phyloP scores from a whole-genome alignment of 768 basidiomycete species.

The Rhizopogon vulgaris region DNA sequence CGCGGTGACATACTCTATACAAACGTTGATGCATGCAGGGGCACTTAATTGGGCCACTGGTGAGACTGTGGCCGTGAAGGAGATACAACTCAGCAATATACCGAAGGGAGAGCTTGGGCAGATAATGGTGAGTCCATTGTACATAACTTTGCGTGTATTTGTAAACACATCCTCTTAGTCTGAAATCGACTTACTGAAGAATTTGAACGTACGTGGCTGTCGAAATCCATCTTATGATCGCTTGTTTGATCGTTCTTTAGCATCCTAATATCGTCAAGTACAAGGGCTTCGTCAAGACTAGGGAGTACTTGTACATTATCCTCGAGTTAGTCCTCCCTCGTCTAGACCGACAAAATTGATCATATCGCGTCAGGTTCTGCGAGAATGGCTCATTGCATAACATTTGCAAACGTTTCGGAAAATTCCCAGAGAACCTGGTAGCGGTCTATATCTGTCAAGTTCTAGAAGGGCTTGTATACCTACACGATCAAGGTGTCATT shows the following conservation, averaged over 20 bases:
- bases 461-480: conserved; percentile 89
- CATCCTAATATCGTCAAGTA: conserved; percentile 99
- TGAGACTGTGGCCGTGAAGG: conserved; percentile 98
- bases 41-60: conserved; percentile 94
- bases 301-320: conserved; percentile 93
- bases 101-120: conserved; percentile 90
- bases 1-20: not conserved
- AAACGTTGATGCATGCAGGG: conserved; percentile 36
- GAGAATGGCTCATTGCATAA: conserved; percentile 97
- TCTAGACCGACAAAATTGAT: not conserved
- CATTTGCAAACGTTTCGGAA: conserved; percentile 95
- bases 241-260: conserved; percentile 34
- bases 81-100: conserved; percentile 91
- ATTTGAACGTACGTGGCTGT: conserved; percentile 66
- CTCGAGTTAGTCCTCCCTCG: conserved; percentile 59
- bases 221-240: conserved; percentile 2
- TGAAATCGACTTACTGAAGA: conserved; percentile 96
- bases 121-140: conserved; percentile 72
- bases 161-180: conserved; percentile 43
- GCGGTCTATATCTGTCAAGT: conserved; percentile 97
- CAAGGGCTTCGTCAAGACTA: conserved; percentile 94
- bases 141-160: not conserved
- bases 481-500: conserved; percentile 91
- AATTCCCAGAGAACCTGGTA: conserved; percentile 96
- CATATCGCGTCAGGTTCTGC: conserved; percentile 57